Base-by-base conservation (phyloP, 1,139 yeast species). In the Pichia cactophila region DNA sequence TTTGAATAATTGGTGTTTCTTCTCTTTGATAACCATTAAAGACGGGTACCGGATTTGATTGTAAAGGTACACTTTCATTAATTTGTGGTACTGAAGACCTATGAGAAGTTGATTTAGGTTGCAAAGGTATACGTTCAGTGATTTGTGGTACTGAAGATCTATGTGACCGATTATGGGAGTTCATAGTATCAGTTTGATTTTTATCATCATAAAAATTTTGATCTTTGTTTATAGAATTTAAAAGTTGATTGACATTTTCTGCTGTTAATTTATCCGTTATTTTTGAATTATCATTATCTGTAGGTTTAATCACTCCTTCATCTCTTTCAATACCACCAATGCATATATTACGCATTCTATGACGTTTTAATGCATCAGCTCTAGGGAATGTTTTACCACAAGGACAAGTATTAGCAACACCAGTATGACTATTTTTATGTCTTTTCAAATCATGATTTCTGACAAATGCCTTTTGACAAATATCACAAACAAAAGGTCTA, bases 311-410 rank as follows among this genome's bases (percentile, higher is more conserved):
- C 29, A 48, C 45, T 37, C 49, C 52, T 20, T 59, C 57, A 20
- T 64, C 74, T 50, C 68, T 69, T 39, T 69, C 72, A 33, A 78
- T 65, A 8, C 88, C 92, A 28, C 94, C 95, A 40, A 69, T 65
- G 64, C 96, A 90, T 44, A 86, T 88, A 70, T 81, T 80, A 58
- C 96, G 73, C 46, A 80, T 74, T 57, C 87, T 74, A 63, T 92
- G 99, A 55, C 92, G 78, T 56, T 80, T 81, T 64, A 90, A 71
- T 0, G 97, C 96, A 68, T 92, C 97, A 50, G 86, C 82, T 51
- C 97, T 74, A 6, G 94, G 83, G 68, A 92, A 94, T 54, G 83
- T 84, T 68, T 89, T 90, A 20, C 97, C 97, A 69, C 98, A 94
- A 0, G 85, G 84, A 67, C 99, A 94, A 43, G 71, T 73, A 59